A percentile compares a stretch with the other conserved stretches of the same genome.
Conservation (phyloP, 305 asterid species). For the Striga hermonthica region DNA sequence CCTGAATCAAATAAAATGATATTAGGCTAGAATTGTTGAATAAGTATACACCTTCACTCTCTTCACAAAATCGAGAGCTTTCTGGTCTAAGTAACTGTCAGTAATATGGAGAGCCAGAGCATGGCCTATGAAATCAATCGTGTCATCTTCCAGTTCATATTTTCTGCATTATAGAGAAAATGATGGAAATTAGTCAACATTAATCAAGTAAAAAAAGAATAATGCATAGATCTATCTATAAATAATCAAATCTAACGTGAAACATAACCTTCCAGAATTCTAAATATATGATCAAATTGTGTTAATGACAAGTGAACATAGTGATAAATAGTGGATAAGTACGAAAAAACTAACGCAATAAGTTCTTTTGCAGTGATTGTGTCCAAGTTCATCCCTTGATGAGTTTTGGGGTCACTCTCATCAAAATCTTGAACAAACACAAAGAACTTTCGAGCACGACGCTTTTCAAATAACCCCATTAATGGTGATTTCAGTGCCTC, state of each 20-base stretch:
- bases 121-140: slow-evolving; percentile 89
- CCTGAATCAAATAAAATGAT: slow-evolving; percentile 10
- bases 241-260: slow-evolving; percentile 11
- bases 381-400: slow-evolving; percentile 75
- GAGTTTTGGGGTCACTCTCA: slow-evolving; percentile 79
- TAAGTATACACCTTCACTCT: slow-evolving; percentile 65
- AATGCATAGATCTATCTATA: neutral
- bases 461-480: slow-evolving; percentile 90
- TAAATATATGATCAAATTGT: no score
- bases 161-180: slow-evolving; percentile 52
- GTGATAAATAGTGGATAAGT: slow-evolving; percentile 16
- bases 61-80: slow-evolving; percentile 75
- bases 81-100: slow-evolving; percentile 80
- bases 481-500: slow-evolving; percentile 90
- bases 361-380: slow-evolving; percentile 62
- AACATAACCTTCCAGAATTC: no score
- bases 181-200: neutral
- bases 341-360: slow-evolving; percentile 51
- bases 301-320: neutral
- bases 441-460: slow-evolving; percentile 87
- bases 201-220: slow-evolving; percentile 21
- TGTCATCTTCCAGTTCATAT: slow-evolving; percentile 86
- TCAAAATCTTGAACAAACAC: slow-evolving; percentile 83
- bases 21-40: slow-evolving; percentile 1
- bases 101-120: slow-evolving; percentile 75